Evolutionary conservation across 1,284 basidiomycete species (phyloP).

Genomic region (Ceratobasidium sp.): DNA sequence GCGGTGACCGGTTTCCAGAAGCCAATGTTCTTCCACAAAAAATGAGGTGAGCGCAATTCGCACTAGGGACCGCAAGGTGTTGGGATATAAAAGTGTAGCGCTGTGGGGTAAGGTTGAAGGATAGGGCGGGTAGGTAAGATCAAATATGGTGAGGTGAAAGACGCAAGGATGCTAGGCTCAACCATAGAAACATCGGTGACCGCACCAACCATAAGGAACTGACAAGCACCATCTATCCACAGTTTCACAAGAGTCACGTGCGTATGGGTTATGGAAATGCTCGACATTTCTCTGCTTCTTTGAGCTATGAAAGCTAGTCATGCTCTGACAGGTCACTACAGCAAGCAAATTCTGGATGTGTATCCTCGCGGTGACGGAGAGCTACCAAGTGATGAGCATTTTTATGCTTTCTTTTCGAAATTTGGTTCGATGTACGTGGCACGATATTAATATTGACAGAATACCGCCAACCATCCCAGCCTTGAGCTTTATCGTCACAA

Average conservation of each 20-base stretch:
- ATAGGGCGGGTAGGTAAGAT: too few relatives aligned
- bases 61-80: too few relatives aligned
- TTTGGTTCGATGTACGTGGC: constrained; percentile 22
- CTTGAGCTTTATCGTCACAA: constrained; percentile 15
- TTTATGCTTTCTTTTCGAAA: constrained; percentile 22
- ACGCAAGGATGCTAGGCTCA: too few relatives aligned
- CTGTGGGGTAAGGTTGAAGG: too few relatives aligned
- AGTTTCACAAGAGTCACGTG: neutral
- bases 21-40: too few relatives aligned
- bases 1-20: too few relatives aligned
- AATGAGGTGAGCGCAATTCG: too few relatives aligned
- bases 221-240: neutral
- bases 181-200: too few relatives aligned
- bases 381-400: constrained; percentile 10
- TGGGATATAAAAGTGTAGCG: too few relatives aligned
- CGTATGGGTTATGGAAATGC: neutral
- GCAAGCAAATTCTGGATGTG: neutral
- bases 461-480: neutral
- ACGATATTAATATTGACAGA: neutral
- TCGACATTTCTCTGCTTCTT: too few relatives aligned
- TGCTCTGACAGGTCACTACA: neutral
- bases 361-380: neutral
- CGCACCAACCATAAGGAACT: neutral
- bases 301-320: neutral
- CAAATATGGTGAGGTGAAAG: too few relatives aligned